phyloP scores from a whole-genome alignment of 208 protist species.

The Trypanosoma mega region DNA sequence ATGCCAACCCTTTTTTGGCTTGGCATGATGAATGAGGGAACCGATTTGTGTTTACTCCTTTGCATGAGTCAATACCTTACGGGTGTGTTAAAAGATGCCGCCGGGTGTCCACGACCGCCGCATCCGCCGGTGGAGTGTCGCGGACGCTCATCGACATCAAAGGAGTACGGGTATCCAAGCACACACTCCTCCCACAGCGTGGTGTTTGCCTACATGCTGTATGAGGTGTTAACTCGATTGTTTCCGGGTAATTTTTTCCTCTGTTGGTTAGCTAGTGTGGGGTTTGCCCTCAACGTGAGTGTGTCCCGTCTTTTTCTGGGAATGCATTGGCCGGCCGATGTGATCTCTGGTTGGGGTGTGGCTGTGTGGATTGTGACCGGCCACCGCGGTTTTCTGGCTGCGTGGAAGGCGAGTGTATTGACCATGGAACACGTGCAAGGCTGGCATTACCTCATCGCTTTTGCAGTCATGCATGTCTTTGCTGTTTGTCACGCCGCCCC shows the following conservation, averaged over 20 bases:
- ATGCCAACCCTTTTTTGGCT: slow-evolving; percentile 61
- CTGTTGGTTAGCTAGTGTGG: slow-evolving; percentile 40
- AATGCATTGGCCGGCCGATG: slow-evolving; percentile 79
- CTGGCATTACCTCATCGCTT: slow-evolving; percentile 35
- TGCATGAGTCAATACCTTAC: slow-evolving; percentile 69
- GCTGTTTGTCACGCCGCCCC: slow-evolving; percentile 46
- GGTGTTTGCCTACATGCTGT: slow-evolving; percentile 61
- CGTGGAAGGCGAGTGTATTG: slow-evolving; percentile 31
- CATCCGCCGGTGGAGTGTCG: slow-evolving; percentile 61
- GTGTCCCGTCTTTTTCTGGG: slow-evolving; percentile 66
- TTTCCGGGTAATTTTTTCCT: slow-evolving; percentile 38
- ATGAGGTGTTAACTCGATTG: slow-evolving; percentile 31
- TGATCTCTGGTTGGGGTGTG: slow-evolving; percentile 46
- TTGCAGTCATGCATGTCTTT: slow-evolving; percentile 41
- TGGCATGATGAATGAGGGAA: slow-evolving; percentile 26
- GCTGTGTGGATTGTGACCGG: slow-evolving; percentile 42
- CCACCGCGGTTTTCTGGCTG: slow-evolving; percentile 42
- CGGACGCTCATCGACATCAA: slow-evolving; percentile 21
- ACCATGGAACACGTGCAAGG: background rate
- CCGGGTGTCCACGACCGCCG: slow-evolving; percentile 63
- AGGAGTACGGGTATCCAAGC: slow-evolving; percentile 77
- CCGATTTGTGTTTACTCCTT: slow-evolving; percentile 44
- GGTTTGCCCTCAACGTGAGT: slow-evolving; percentile 49
- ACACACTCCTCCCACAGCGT: slow-evolving; percentile 59
- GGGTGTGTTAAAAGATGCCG: slow-evolving; percentile 52